Base-by-base conservation (phyloP, 2,329 filamentous ascomycete species). In the Rachicladosporium sp. region DNA sequence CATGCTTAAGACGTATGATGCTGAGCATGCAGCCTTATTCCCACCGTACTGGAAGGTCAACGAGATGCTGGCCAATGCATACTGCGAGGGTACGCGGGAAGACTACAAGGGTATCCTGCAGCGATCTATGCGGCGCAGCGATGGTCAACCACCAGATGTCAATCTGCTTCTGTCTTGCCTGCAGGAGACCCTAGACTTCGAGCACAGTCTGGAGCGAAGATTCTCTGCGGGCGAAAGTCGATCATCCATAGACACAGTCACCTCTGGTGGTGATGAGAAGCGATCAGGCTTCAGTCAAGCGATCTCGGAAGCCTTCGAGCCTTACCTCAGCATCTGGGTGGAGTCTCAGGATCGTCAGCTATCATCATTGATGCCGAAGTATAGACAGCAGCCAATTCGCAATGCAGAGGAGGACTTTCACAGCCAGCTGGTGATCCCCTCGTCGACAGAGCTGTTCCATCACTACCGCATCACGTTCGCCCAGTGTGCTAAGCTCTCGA, bases 291-390 rank as follows among this genome's bases (percentile, higher is more conserved):
- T 95, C 59, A 82, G 84, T 40, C 86, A 93, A 41, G 80, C 85
- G 3, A 94, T 98, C 44, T 96, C 91, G 0, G 86, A 93, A 46
- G 91, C 91, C 1, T 98, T 98, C 55, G 91, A 96, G 62, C 91
- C 91, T 1, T 98, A 96, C 59, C 72, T 98, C 48, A 94, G 86
- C 57, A 67, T 98, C 3, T 98, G 91, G 91, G 87, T 98, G 2
- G 89, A 96, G 44, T 89, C 86, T 7, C 91, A 96, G 61, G 89
- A 95, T 61, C 89, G 79, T 51, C 81, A 93, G 52, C 69, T 96
- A 42, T 81, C 86, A 4, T 63, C 70, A 6, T 77, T 96, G 63
- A 84, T 98, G 47, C 87, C 87, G 0, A 86, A 78, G 57, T 96
- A 96, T 62, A 84, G 82, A 48, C 75, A 73, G 43, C 86, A 94